Base-by-base conservation (phyloP, 83 land plant genomes). In the Picea mariana region DNA sequence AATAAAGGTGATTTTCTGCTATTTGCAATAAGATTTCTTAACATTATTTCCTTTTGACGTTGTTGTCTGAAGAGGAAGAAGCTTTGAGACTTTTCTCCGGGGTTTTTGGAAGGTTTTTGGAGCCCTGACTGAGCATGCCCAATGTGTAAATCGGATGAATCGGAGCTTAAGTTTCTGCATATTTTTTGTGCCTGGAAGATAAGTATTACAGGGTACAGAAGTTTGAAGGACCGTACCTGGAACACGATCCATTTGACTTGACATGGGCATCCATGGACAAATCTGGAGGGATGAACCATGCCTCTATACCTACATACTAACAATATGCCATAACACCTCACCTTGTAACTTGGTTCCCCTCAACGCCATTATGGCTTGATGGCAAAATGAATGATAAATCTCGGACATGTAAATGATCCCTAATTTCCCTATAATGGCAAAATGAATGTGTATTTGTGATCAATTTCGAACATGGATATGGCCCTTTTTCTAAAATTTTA, bases 1-100 rank as follows among this genome's bases (percentile, higher is more conserved):
- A 80, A 17, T 23, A 75, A 82, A 20, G 81, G 62, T 24, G 81
- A 60, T 52, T 49, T 79, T 31, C 79, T 55, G 18, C 67, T 6
- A 8, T 2, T 17, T 2, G 73, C 27, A 24, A 83, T 71, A 17
- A 38, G 58, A 40, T 20, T 83, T 27, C 62, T 42, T 5, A 60
- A 16, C 18, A 73, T 9, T 47, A 58, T 42, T 21, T 47, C 77
- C 75, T 38, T 69, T 20, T 69, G 47, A 23, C 77, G 23, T 73
- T 73, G 77, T 73, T 73, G 77, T 73, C 24, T 73, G 77, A 47
- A 73, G 23, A 23, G 47, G 15, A 12, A 12, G 59, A 55, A 55
- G 3, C 59, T 55, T 55, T 55, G 59, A 13, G 59, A 55, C 59
- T 12, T 55, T 55, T 55, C 59, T 55, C 59, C 12, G 4, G 12